phyloP scores from a whole-genome alignment of 495 filamentous ascomycete species.

The Cetradonia linearis region DNA sequence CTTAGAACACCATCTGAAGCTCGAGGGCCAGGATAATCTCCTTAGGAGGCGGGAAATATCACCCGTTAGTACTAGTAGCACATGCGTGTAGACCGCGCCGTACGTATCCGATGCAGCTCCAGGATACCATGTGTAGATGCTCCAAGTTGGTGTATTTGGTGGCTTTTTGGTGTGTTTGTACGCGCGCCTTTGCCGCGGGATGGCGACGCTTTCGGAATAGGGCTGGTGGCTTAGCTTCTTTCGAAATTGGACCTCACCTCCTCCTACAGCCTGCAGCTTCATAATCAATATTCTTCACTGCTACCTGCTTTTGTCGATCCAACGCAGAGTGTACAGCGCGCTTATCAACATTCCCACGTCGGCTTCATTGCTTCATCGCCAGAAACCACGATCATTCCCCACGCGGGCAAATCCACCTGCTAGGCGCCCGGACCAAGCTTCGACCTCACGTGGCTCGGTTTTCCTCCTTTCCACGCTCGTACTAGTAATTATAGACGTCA shows the following conservation, averaged over 20 bases:
- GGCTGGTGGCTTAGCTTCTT: conserved; percentile 1
- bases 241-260: conserved; percentile 6
- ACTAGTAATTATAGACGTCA: background rate
- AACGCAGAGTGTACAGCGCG: background rate
- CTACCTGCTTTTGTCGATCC: background rate
- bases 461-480: background rate
- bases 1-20: background rate
- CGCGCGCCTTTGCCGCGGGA: background rate
- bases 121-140: background rate
- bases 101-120: background rate
- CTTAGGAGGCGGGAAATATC: background rate
- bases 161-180: background rate
- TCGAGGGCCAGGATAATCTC: background rate
- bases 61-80: rapidly evolving
- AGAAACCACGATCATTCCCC: background rate
- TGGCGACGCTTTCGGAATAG: conserved; percentile 9
- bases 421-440: conserved; percentile 5
- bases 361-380: background rate
- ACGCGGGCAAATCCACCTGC: background rate
- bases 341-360: background rate
- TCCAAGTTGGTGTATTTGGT: background rate
- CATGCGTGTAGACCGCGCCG: too few species aligned
- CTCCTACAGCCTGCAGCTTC: background rate
- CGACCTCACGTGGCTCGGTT: background rate
- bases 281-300: background rate